A percentile compares a stretch with the other conserved stretches of the same genome.
phyloP scores from a whole-genome alignment of 495 filamentous ascomycete genomes.

The Penicillium angulare region DNA sequence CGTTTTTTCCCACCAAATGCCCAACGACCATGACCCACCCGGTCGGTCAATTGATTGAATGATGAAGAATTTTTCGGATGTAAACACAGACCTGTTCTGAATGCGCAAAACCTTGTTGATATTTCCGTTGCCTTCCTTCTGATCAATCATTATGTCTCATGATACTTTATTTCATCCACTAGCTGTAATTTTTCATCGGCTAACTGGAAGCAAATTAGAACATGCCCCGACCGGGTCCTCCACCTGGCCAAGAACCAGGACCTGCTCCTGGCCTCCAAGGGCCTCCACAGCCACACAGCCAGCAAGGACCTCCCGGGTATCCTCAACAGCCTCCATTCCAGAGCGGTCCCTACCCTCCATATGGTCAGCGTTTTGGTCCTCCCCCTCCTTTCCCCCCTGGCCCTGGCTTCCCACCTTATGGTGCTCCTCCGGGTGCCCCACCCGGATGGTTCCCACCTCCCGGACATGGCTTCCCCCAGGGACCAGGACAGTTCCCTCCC shows the following conservation, averaged over 20 bases:
- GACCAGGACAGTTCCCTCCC: conserved; percentile 56
- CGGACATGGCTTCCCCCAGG: conserved; percentile 73
- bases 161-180: background rate
- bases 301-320: conserved; percentile 46
- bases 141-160: conserved; percentile 42
- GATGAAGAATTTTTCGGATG: conserved; percentile 60
- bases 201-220: conserved; percentile 36
- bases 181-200: conserved; percentile 8
- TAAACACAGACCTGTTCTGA: conserved; percentile 63
- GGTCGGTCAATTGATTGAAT: conserved; percentile 44
- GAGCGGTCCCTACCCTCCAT: conserved; percentile 48
- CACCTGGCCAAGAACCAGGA: conserved; percentile 23
- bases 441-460: conserved; percentile 79
- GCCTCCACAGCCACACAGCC: conserved; percentile 40
- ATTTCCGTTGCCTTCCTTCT: conserved; percentile 99
- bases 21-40: conserved; percentile 3
- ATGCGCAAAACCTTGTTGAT: conserved; percentile 93
- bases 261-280: conserved; percentile 40
- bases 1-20: conserved; percentile 3
- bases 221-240: conserved; percentile 31
- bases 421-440: conserved; percentile 62
- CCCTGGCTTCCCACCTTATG: conserved; percentile 55
- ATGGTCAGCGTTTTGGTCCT: conserved; percentile 55
- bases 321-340: conserved; percentile 52
- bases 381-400: conserved; percentile 62